phyloP scores from a whole-genome alignment of 2,329 filamentous ascomycete genomes.

The Alternaria angustiovoidea region DNA sequence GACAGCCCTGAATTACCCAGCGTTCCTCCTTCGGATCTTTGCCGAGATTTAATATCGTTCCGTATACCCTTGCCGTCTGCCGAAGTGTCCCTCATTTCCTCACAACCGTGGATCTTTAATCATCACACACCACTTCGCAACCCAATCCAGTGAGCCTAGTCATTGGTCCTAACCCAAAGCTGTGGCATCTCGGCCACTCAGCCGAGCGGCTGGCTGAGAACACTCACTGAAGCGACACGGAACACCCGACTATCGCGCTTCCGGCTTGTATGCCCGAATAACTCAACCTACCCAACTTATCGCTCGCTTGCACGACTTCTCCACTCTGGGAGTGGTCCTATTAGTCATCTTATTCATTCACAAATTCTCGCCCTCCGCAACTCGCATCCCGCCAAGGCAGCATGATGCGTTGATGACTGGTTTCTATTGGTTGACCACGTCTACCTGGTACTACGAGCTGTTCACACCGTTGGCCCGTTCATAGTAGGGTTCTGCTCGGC shows the following conservation, averaged over 20 bases:
- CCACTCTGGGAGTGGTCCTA: conserved; percentile 37
- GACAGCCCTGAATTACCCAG: conserved; percentile 18
- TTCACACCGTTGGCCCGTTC: conserved; percentile 38
- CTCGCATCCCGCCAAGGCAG: conserved; percentile 29
- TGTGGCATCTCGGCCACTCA: conserved; percentile 18
- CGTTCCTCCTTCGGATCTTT: conserved; percentile 25
- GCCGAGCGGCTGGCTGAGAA: conserved; percentile 30
- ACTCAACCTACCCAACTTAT: conserved; percentile 29
- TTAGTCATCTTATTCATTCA: conserved; percentile 29
- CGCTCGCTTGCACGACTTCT: conserved; percentile 35
- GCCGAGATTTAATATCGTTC: conserved; percentile 23
- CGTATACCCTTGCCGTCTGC: conserved; percentile 29
- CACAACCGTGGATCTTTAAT: conserved; percentile 28
- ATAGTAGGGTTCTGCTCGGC: conserved; percentile 43
- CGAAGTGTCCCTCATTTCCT: conserved; percentile 26
- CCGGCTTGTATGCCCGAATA: conserved; percentile 32
- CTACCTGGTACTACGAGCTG: conserved; percentile 22
- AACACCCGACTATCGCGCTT: conserved; percentile 34
- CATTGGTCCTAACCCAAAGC: conserved; percentile 19
- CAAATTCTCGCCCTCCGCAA: conserved; percentile 15
- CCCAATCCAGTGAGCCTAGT: conserved; percentile 13
- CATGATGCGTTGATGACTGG: conserved; percentile 33
- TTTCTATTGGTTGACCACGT: conserved; percentile 36
- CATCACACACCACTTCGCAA: conserved; percentile 21
- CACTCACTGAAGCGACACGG: conserved; percentile 35